Percentiles rank a stretch among this genome's conserved stretches.
These are phyloP conservation scores for Nothophytophthora sp. DNA, from an alignment of 352 stramenopile genomes.

Conservation along the genomic window DNA sequence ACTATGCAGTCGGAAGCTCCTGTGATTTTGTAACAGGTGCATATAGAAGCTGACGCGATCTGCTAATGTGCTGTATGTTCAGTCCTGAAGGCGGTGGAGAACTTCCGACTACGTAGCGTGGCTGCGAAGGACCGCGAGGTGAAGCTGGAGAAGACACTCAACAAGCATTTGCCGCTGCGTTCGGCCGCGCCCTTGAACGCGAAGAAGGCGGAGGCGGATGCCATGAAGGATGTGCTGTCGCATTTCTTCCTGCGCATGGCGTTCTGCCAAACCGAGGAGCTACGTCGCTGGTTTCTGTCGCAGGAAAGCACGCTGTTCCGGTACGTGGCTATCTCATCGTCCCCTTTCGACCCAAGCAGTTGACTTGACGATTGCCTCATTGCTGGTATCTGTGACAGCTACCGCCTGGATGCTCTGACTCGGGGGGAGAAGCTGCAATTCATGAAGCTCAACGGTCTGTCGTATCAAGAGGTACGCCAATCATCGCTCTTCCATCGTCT, in stretches of 20 bases:
- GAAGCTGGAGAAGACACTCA: constrained; percentile 84
- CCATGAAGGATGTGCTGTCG: constrained; percentile 92
- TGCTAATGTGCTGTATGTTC: constrained; percentile 53
- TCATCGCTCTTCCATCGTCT: constrained; percentile 1
- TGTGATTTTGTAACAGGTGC: not conserved
- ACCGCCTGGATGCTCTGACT: constrained; percentile 89
- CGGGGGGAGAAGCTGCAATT: constrained; percentile 87
- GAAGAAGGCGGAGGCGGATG: constrained; percentile 64
- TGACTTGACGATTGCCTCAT: constrained; percentile 26
- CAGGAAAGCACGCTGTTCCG: constrained; percentile 96
- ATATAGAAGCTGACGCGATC: constrained; percentile 6
- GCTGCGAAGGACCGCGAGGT: constrained; percentile 69
- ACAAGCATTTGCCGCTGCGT: constrained; percentile 83
- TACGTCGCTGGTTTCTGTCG: constrained; percentile 97
- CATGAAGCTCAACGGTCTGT: constrained; percentile 85
- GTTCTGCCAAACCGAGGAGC: constrained; percentile 98
- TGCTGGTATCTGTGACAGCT: constrained; percentile 26
- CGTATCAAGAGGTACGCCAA: constrained; percentile 60
- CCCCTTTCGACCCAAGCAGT: constrained; percentile 9
- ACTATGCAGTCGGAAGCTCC: not conserved
- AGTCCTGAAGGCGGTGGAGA: constrained; percentile 88
- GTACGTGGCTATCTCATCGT: constrained; percentile 17
- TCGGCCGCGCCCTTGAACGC: constrained; percentile 29
- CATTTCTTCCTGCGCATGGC: constrained; percentile 98
- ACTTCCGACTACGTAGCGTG: constrained; percentile 79